These are phyloP conservation scores for Fomes fomentarius DNA, from an alignment of 1,284 basidiomycete species.

Conservation along the genomic window DNA sequence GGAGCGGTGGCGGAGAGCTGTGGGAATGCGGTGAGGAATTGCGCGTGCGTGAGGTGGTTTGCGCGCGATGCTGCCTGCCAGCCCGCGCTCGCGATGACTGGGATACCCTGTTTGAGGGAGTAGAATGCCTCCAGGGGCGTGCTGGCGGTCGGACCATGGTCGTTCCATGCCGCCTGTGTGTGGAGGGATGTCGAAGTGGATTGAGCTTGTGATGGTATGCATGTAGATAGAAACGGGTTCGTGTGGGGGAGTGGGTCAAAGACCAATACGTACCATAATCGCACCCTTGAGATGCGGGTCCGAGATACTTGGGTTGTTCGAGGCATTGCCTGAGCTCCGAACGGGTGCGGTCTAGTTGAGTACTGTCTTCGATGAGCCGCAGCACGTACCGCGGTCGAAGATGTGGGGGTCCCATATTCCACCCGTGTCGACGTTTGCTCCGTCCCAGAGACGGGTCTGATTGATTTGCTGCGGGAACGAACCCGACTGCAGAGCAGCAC, in stretches of 20 bases:
- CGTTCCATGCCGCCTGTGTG: conserved; percentile 31
- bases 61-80: conserved; percentile 29
- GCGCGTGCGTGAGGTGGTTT: conserved; percentile 28
- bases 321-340: conserved; percentile 27
- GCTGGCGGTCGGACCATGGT: conserved; percentile 31
- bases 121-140: conserved; percentile 32
- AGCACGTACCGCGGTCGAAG: conserved; percentile 27
- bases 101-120: conserved; percentile 28
- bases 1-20: conserved; percentile 27
- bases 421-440: conserved; percentile 27
- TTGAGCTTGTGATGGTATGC: not conserved
- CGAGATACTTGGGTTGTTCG: conserved; percentile 28
- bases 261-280: conserved; percentile 23
- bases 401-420: conserved; percentile 33
- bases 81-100: conserved; percentile 27
- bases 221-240: not conserved
- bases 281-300: conserved; percentile 26
- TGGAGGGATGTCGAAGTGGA: conserved; percentile 2
- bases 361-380: too few relatives aligned
- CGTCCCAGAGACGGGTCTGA: conserved; percentile 33
- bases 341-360: too few relatives aligned
- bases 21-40: conserved; percentile 26
- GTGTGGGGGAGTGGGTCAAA: not conserved
- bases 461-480: conserved; percentile 29
- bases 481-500: conserved; percentile 19